These are phyloP conservation scores for Trichoderma pleuroti DNA, from an alignment of 2,329 filamentous ascomycete genomes.

Conservation along the genomic window DNA sequence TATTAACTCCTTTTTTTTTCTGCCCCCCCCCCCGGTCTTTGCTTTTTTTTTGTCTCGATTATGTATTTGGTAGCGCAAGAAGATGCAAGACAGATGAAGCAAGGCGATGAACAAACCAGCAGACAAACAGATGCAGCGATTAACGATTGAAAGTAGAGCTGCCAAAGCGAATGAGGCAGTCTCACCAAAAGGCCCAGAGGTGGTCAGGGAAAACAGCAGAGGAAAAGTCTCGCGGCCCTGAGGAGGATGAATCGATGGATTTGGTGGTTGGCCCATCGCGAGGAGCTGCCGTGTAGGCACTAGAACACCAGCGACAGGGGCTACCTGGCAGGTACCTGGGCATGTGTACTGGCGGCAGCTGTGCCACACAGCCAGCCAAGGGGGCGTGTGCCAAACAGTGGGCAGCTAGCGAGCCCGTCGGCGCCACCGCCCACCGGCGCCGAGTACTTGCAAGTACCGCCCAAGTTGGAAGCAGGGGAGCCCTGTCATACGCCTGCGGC, in stretches of 20 bases:
- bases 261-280: slow-evolving; percentile 12
- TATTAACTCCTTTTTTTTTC: slow-evolving; percentile 9
- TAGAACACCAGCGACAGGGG: not conserved
- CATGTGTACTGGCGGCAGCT: not conserved
- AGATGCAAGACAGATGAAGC: slow-evolving; percentile 15
- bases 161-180: slow-evolving; percentile 60
- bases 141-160: slow-evolving; percentile 41
- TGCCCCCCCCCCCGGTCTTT: not conserved
- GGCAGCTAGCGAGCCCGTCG: slow-evolving; percentile 4
- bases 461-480: slow-evolving; percentile 10
- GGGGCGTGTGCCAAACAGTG: not conserved
- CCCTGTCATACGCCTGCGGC: not conserved
- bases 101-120: slow-evolving; percentile 17
- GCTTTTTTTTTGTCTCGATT: slow-evolving; percentile 2
- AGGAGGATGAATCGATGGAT: slow-evolving; percentile 13
- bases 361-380: not conserved
- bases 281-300: slow-evolving; percentile 4
- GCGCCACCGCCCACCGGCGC: not conserved
- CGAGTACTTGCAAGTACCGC: not conserved
- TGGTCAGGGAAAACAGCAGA: not conserved
- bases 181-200: slow-evolving; percentile 23
- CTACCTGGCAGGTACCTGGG: not conserved
- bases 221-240: slow-evolving; percentile 12
- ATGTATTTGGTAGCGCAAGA: not conserved
- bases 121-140: slow-evolving; percentile 21